Base-by-base conservation (phyloP, 306 rosid genomes). In the Herpetospermum pedunculosum region DNA sequence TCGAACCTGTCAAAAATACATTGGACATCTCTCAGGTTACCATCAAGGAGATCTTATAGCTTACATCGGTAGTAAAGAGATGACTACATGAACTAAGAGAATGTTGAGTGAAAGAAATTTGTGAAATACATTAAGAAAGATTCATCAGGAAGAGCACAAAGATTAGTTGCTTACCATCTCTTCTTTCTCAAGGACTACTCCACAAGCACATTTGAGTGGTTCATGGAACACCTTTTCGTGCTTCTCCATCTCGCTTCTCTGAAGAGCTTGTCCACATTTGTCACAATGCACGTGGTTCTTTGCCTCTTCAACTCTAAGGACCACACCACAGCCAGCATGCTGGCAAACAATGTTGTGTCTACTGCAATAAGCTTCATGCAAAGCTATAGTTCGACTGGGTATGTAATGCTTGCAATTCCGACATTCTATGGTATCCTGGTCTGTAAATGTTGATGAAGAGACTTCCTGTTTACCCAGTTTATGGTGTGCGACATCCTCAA, bases 351-450 rank as follows among this genome's bases (percentile, higher is more conserved):
- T 75, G 41, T 89, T 94, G 81, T 94, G 96, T 67, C 99, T 89
- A 75, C 88, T 82, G 79, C 99, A 94, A 73, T 86, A 94, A 49
- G 95, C 99, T 88, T 91, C 99, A 65, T 94, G 99, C 79, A 94
- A 83, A 9, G 88, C 88, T 78, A 91, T 82, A 52, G 92, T 94
- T 76, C 91, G 87, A 77, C 80, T 69, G 48, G 99, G 99, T 70
- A 94, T 86, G 77, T 84, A 87, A 75, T 85, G 96, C 82, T 81
- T 91, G 81, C 99, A 94, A 80, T 94, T 94, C 69, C 82, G 78
- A 77, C 99, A 94, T 81, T 89, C 91, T 69, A 81, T 90, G 6
- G 91, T 82, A 70, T 94, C 99, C 77, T 79, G 71, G 54, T 81
- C 90, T 77, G 54, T 83, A 19, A 87, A 48, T 40, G 90, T 80